Evolutionary conservation across 1,284 basidiomycete species (phyloP).

Genomic region (Schizopora paradoxa): DNA sequence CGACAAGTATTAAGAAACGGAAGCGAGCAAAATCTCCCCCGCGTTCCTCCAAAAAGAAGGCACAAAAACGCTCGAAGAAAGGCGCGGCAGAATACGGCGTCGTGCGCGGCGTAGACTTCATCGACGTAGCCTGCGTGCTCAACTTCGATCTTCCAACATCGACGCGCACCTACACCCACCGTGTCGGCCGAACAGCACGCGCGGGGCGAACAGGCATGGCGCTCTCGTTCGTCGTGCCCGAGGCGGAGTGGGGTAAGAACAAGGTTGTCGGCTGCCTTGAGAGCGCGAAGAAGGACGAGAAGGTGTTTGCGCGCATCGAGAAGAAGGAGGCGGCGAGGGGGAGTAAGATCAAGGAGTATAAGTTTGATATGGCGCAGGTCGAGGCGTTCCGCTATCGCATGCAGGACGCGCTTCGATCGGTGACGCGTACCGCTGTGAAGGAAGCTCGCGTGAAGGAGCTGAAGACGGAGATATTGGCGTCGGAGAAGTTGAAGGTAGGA

Average conservation of each 20-base stretch:
- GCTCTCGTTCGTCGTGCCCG: conserved; percentile 84
- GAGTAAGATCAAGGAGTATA: conserved; percentile 84
- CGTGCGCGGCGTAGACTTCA: conserved; percentile 94
- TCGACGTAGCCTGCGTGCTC: conserved; percentile 95
- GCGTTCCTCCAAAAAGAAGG: conserved; percentile 27
- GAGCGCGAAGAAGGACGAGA: conserved; percentile 72
- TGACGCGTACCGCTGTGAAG: conserved; percentile 81
- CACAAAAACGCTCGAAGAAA: conserved; percentile 26
- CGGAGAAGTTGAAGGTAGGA: conserved; percentile 89
- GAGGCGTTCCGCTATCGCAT: conserved; percentile 99
- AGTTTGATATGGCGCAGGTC: conserved; percentile 90
- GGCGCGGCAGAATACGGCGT: conserved; percentile 85
- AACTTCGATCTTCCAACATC: conserved; percentile 96
- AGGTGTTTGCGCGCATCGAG: conserved; percentile 74
- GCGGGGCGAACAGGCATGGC: conserved; percentile 93
- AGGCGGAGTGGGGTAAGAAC: conserved; percentile 72
- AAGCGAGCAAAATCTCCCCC: conserved; percentile 24
- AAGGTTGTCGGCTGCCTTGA: conserved; percentile 63
- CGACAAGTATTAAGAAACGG: conserved; percentile 26
- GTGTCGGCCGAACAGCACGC: conserved; percentile 93
- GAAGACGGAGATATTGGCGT: conserved; percentile 90
- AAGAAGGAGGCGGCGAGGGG: conserved; percentile 67
- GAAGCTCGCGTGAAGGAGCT: conserved; percentile 95
- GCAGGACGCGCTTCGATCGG: conserved; percentile 90
- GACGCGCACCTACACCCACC: conserved; percentile 90